Conservation (phyloP, 1,284 basidiomycete species). For the Leccinum insigne region DNA sequence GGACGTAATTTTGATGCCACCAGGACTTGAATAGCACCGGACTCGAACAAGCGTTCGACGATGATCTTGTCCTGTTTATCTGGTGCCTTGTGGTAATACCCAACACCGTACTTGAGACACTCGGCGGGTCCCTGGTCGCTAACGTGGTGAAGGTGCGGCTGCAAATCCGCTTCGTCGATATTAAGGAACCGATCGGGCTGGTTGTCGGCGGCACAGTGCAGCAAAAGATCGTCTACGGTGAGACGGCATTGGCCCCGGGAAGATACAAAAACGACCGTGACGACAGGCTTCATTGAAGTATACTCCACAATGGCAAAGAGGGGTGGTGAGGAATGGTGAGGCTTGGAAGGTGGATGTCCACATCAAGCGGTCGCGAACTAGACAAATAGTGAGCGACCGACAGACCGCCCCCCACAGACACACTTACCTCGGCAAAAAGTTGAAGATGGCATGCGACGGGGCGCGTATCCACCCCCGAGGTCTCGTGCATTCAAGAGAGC, state of each 20-base stretch:
- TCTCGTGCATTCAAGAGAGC: too few relatives aligned
- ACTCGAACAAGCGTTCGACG: constrained; percentile 92
- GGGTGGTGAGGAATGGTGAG: constrained; percentile 98
- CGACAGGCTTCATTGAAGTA: constrained; percentile 80
- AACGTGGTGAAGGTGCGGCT: constrained; percentile 88
- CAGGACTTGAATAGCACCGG: constrained; percentile 78
- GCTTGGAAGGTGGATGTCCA: constrained; percentile 97
- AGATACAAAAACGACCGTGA: constrained; percentile 83
- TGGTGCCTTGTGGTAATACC: constrained; percentile 95
- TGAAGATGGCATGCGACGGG: constrained; percentile 93
- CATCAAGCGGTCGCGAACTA: constrained; percentile 86
- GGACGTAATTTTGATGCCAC: constrained; percentile 83
- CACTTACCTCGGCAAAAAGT: constrained; percentile 86
- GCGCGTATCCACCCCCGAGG: background rate
- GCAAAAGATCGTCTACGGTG: constrained; percentile 90
- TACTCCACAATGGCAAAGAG: constrained; percentile 87
- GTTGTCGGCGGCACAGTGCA: constrained; percentile 89
- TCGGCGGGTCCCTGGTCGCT: constrained; percentile 63
- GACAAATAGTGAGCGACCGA: constrained; percentile 9
- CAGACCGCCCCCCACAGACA: constrained; percentile 39
- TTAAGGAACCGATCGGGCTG: constrained; percentile 89
- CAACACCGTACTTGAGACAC: constrained; percentile 88
- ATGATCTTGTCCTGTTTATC: constrained; percentile 92
- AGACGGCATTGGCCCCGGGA: constrained; percentile 93
- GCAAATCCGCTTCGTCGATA: constrained; percentile 81